These are phyloP conservation scores for Daldinia childiae DNA, from an alignment of 495 filamentous ascomycete species.

Conservation along the genomic window DNA sequence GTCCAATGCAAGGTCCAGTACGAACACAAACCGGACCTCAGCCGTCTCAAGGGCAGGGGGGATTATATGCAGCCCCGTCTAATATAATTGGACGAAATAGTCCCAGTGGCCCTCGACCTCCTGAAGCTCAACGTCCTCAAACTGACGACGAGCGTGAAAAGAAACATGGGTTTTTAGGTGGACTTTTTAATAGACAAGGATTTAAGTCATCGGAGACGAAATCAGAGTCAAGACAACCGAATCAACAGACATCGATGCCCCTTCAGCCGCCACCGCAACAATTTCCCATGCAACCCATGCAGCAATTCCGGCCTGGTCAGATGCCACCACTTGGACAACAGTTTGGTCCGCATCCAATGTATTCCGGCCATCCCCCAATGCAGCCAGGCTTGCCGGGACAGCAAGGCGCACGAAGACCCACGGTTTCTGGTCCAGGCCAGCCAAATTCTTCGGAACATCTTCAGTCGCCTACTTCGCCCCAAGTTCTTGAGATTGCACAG, in stretches of 20 bases:
- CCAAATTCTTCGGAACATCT: constrained; percentile 3
- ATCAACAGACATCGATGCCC: constrained; percentile 24
- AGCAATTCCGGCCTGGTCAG: constrained; percentile 38
- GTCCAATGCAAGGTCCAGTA: constrained; percentile 13
- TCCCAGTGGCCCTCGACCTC: constrained; percentile 26
- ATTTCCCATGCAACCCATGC: constrained; percentile 21
- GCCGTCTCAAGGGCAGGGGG: constrained; percentile 15
- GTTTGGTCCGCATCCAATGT: constrained; percentile 38
- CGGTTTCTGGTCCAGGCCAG: constrained; percentile 13
- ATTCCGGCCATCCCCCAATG: constrained; percentile 33
- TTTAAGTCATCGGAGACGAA: constrained; percentile 37
- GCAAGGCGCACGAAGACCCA: constrained; percentile 17
- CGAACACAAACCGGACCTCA: constrained; percentile 10
- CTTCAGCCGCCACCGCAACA: constrained; percentile 30
- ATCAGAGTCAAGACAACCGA: constrained; percentile 15
- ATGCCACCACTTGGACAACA: constrained; percentile 38
- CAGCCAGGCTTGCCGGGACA: constrained; percentile 30
- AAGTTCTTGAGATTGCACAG: constrained; percentile 41
- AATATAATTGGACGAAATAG: constrained; percentile 22
- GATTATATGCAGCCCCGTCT: constrained; percentile 14
- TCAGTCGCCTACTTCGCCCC: constrained; percentile 28
- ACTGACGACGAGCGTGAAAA: constrained; percentile 42
- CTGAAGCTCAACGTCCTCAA: constrained; percentile 28
- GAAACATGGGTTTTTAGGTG: constrained; percentile 41
- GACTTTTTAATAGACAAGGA: constrained; percentile 44